Conservation (phyloP, 768 basidiomycete genomes). For the Amanita rubescens region DNA sequence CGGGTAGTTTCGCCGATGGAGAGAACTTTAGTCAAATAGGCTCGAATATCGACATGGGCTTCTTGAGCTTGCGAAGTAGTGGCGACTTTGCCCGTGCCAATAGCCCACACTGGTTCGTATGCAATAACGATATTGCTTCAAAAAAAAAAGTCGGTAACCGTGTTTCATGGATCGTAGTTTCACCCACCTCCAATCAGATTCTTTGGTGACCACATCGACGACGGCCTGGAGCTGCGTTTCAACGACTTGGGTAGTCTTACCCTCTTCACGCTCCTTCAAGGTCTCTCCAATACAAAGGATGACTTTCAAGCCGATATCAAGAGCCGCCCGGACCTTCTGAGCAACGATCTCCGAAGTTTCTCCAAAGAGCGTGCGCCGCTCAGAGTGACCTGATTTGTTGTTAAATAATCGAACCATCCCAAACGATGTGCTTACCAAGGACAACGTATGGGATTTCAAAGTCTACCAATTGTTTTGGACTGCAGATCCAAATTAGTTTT, state of each 20-base stretch:
- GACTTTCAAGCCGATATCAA: slow-evolving; percentile 69
- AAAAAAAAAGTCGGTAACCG: background rate
- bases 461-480: slow-evolving; percentile 79
- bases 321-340: slow-evolving; percentile 77
- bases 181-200: slow-evolving; percentile 74
- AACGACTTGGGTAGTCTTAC: slow-evolving; percentile 72
- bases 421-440: slow-evolving; percentile 47
- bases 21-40: slow-evolving; percentile 59
- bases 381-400: slow-evolving; percentile 71
- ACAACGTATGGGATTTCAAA: slow-evolving; percentile 88
- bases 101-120: slow-evolving; percentile 98
- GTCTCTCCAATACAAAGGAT: slow-evolving; percentile 98
- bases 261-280: slow-evolving; percentile 76
- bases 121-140: slow-evolving; percentile 85
- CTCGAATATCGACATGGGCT: slow-evolving; percentile 77
- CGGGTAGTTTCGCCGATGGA: slow-evolving; percentile 73
- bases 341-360: slow-evolving; percentile 83
- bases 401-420: slow-evolving; percentile 5
- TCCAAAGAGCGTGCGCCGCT: slow-evolving; percentile 88
- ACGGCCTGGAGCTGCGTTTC: slow-evolving; percentile 76
- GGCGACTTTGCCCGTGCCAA: slow-evolving; percentile 96
- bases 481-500: slow-evolving; percentile 18
- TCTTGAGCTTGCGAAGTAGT: slow-evolving; percentile 91
- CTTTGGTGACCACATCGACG: slow-evolving; percentile 49
- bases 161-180: too few relatives aligned